Conservation (phyloP, 345 rosid genomes). For the Atalantia buxifolia region DNA sequence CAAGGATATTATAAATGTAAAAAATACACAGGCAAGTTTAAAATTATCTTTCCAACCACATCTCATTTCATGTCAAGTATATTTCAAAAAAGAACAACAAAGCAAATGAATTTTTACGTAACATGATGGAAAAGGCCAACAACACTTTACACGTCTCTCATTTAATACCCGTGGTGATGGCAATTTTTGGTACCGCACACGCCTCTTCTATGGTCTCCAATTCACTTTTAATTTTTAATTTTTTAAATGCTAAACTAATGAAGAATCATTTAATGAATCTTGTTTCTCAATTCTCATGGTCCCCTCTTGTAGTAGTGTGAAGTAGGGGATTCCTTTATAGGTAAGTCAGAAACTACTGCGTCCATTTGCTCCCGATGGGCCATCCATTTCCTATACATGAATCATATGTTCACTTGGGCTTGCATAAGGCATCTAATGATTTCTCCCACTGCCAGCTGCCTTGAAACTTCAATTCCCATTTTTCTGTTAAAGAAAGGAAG, state of each 20-base stretch:
- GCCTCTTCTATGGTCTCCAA: background rate
- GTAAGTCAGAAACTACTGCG: background rate
- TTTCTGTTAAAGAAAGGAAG: background rate
- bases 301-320: background rate
- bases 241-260: background rate
- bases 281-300: slow-evolving; percentile 1
- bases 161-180: background rate
- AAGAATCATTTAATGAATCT: background rate
- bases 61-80: slow-evolving; percentile 6
- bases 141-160: slow-evolving; percentile 8
- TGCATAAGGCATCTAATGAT: background rate
- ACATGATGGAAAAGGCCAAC: background rate
- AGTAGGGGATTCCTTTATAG: background rate
- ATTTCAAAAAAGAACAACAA: background rate
- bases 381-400: background rate
- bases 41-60: background rate
- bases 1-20: background rate
- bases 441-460: background rate
- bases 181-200: background rate
- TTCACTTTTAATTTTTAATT: background rate
- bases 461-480: background rate
- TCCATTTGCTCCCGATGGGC: background rate
- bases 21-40: background rate
- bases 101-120: background rate
- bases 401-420: background rate